A percentile compares a stretch with the other conserved stretches of the same genome.
phyloP scores from a whole-genome alignment of 805 yeast genomes.

The Starmerella potacharoeniae region DNA sequence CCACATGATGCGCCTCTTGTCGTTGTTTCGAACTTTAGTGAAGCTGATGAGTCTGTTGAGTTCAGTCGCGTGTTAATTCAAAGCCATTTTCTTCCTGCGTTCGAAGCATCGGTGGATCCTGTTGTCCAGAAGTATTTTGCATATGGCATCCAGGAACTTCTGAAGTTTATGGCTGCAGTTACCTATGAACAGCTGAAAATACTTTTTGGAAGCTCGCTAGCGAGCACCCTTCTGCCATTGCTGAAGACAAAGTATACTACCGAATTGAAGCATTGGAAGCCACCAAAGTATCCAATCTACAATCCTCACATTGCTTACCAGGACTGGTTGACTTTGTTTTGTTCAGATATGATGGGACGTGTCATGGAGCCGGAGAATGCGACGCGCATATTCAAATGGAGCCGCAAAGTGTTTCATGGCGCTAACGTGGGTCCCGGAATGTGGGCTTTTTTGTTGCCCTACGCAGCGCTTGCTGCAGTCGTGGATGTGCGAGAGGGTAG shows the following conservation, averaged over 20 bases:
- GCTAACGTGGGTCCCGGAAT: slow-evolving; percentile 34
- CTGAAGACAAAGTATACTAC: slow-evolving; percentile 53
- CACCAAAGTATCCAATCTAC: slow-evolving; percentile 55
- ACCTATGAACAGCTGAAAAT: not conserved
- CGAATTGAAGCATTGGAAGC: slow-evolving; percentile 36
- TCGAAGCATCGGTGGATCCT: slow-evolving; percentile 86
- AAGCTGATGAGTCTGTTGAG: slow-evolving; percentile 46
- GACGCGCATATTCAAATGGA: slow-evolving; percentile 14
- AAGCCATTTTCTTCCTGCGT: slow-evolving; percentile 62
- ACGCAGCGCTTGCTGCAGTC: slow-evolving; percentile 54
- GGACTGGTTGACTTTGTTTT: slow-evolving; percentile 61
- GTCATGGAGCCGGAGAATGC: slow-evolving; percentile 40
- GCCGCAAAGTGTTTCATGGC: slow-evolving; percentile 17
- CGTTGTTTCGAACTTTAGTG: slow-evolving; percentile 51
- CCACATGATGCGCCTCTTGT: slow-evolving; percentile 36
- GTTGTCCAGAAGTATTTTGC: slow-evolving; percentile 73
- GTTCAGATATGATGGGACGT: slow-evolving; percentile 50
- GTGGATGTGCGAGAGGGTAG: slow-evolving; percentile 33
- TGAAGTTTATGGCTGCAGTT: slow-evolving; percentile 37
- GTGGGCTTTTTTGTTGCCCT: slow-evolving; percentile 65
- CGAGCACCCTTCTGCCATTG: slow-evolving; percentile 14
- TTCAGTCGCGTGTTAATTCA: slow-evolving; percentile 59
- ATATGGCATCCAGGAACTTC: slow-evolving; percentile 75
- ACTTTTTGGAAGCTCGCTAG: slow-evolving; percentile 10
- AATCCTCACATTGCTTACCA: slow-evolving; percentile 33